phyloP scores from a whole-genome alignment of 257 asterid genomes.

The Ilex aquifolium region DNA sequence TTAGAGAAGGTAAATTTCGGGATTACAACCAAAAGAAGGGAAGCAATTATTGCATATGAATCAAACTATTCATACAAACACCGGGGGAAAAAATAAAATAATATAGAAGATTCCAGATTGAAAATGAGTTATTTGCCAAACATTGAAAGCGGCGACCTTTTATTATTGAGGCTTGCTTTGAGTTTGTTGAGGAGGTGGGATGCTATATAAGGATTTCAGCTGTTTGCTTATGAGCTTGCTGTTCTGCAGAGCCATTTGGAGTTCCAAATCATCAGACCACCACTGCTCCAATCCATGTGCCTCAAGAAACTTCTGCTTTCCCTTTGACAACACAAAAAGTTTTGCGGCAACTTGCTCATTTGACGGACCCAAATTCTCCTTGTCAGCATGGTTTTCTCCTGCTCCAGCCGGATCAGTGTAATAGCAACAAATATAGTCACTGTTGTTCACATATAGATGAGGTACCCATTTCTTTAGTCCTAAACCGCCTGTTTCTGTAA shows the following conservation, averaged over 20 bases:
- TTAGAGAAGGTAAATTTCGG: too few relatives aligned
- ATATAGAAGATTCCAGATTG: too few relatives aligned
- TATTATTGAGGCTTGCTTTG: slow-evolving; percentile 27
- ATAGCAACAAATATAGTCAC: slow-evolving; percentile 90
- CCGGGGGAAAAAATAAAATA: too few relatives aligned
- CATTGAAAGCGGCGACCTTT: too few relatives aligned
- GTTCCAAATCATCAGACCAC: slow-evolving; percentile 96
- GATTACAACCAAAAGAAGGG: too few relatives aligned
- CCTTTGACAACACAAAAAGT: slow-evolving; percentile 79
- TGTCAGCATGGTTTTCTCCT: slow-evolving; percentile 28
- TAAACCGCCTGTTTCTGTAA: slow-evolving; percentile 16
- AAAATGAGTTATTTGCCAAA: too few relatives aligned
- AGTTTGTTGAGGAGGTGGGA: slow-evolving; percentile 46
- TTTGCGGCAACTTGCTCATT: slow-evolving; percentile 44
- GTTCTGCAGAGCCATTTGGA: slow-evolving; percentile 60
- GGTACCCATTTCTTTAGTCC: slow-evolving; percentile 84
- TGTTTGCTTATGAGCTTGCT: slow-evolving; percentile 91
- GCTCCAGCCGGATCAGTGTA: slow-evolving; percentile 56
- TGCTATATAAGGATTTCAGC: slow-evolving; percentile 71
- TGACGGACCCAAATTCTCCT: slow-evolving; percentile 55
- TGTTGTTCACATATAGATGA: slow-evolving; percentile 77
- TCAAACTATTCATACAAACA: too few relatives aligned
- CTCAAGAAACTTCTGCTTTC: slow-evolving; percentile 88
- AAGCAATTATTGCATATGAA: too few relatives aligned
- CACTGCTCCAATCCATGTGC: slow-evolving; percentile 98